Percentiles rank a stretch among this genome's conserved stretches.
These are phyloP conservation scores for Pseudopyrenochaeta lycopersici DNA, from an alignment of 2,329 filamentous ascomycete species.

Conservation along the genomic window DNA sequence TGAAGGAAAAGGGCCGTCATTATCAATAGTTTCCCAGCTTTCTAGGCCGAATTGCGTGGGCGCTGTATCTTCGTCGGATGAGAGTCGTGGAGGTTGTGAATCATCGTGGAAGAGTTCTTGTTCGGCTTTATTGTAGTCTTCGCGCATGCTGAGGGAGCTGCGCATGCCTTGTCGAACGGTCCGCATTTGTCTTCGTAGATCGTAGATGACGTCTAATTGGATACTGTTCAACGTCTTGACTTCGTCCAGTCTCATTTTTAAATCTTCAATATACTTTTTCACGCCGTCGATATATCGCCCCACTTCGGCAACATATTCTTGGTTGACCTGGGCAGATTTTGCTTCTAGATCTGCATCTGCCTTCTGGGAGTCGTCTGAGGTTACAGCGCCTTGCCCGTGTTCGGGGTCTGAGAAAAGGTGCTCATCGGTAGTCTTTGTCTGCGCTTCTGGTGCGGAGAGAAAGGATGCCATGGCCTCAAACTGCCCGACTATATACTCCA, in stretches of 20 bases:
- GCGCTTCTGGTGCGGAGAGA: slow-evolving; percentile 38
- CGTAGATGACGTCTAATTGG: slow-evolving; percentile 41
- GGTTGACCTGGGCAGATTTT: slow-evolving; percentile 7
- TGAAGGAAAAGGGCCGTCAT: slow-evolving; percentile 3
- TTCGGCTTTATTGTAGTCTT: slow-evolving; percentile 1
- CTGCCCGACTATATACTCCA: slow-evolving; percentile 44
- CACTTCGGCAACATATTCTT: slow-evolving; percentile 37
- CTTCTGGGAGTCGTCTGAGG: slow-evolving; percentile 1
- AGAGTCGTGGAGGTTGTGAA: not conserved
- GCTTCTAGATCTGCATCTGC: slow-evolving; percentile 5
- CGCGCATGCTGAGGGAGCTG: slow-evolving; percentile 7
- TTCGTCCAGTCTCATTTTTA: slow-evolving; percentile 44
- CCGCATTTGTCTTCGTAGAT: slow-evolving; percentile 35
- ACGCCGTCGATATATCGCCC: slow-evolving; percentile 39
- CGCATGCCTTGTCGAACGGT: slow-evolving; percentile 22
- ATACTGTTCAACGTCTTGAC: slow-evolving; percentile 44
- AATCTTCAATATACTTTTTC: slow-evolving; percentile 31
- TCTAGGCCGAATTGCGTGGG: slow-evolving; percentile 16
- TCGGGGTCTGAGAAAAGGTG: slow-evolving; percentile 26
- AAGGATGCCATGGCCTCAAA: slow-evolving; percentile 43
- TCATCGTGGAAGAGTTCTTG: slow-evolving; percentile 1
- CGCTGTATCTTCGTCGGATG: not conserved
- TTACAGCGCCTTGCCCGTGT: slow-evolving; percentile 6
- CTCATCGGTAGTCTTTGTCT: slow-evolving; percentile 28
- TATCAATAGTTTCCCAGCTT: slow-evolving; percentile 18